Evolutionary conservation across 371 early-diverging fungal genomes (phyloP).

Genomic region (Capillidium rhysosporum): DNA sequence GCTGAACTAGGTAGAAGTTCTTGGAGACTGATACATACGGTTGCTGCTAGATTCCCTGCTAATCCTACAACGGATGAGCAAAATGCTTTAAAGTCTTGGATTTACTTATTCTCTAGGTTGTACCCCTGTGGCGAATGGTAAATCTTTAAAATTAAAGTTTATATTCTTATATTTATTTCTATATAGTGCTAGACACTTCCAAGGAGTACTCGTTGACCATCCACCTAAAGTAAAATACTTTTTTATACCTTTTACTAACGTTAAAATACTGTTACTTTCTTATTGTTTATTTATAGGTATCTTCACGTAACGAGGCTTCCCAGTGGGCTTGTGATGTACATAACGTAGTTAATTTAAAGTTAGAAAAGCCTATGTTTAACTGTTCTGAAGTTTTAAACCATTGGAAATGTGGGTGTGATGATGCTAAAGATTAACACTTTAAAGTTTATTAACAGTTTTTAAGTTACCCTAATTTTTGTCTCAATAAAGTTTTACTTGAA

Average conservation of each 20-base stretch:
- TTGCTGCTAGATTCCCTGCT: constrained; percentile 84
- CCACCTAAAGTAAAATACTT: constrained; percentile 53
- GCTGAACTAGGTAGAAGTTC: constrained; percentile 70
- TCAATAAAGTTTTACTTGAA: too few species aligned
- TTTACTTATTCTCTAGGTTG: constrained; percentile 65
- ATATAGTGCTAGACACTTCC: constrained; percentile 67
- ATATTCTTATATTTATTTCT: not conserved
- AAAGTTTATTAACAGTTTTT: too few species aligned
- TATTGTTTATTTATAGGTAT: constrained; percentile 20
- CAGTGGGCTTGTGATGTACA: constrained; percentile 92
- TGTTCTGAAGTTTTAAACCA: constrained; percentile 63
- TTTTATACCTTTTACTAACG: not conserved
- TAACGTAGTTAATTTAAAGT: constrained; percentile 86
- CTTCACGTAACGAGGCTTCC: constrained; percentile 47
- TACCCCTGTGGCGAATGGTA: constrained; percentile 98
- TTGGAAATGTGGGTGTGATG: constrained; percentile 83
- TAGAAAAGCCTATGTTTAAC: constrained; percentile 76
- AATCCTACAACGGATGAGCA: constrained; percentile 66
- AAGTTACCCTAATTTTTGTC: too few species aligned
- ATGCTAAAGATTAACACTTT: constrained; percentile 8
- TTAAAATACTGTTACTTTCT: not conserved
- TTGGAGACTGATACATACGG: constrained; percentile 86
- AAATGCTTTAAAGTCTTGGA: constrained; percentile 52
- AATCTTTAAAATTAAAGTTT: constrained; percentile 6
- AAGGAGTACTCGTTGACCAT: constrained; percentile 44